These are phyloP conservation scores for Pseudogymnoascus sp. DNA, from an alignment of 2,329 filamentous ascomycete genomes.

Conservation along the genomic window DNA sequence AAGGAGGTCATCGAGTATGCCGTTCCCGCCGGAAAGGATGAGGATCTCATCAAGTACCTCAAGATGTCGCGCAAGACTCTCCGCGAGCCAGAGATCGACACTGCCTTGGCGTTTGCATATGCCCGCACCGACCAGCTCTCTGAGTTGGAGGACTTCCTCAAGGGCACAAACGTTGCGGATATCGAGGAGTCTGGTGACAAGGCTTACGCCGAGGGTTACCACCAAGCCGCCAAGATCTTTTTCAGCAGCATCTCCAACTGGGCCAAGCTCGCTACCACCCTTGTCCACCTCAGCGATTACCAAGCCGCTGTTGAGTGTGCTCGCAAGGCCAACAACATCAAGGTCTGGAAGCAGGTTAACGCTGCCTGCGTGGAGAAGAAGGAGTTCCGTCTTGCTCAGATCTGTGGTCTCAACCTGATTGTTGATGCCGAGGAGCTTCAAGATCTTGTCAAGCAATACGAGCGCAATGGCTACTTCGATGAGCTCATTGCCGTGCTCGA, in stretches of 20 bases:
- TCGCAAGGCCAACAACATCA: conserved; percentile 97
- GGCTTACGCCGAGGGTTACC: conserved; percentile 88
- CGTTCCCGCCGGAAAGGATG: conserved; percentile 92
- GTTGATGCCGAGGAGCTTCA: conserved; percentile 94
- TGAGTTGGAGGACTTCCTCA: conserved; percentile 94
- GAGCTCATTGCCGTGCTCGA: conserved; percentile 93
- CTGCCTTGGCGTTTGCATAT: conserved; percentile 85
- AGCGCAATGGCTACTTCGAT: conserved; percentile 95
- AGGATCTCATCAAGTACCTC: conserved; percentile 92
- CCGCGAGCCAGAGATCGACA: conserved; percentile 89
- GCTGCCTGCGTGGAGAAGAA: conserved; percentile 94
- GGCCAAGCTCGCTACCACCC: conserved; percentile 95
- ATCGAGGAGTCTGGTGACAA: conserved; percentile 97
- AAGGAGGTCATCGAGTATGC: conserved; percentile 93
- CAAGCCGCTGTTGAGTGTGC: conserved; percentile 96
- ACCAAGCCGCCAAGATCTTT: conserved; percentile 98
- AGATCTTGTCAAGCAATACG: conserved; percentile 91
- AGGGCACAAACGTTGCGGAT: conserved; percentile 87
- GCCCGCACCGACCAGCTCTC: conserved; percentile 84
- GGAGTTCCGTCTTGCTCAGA: conserved; percentile 97
- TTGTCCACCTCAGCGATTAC: conserved; percentile 95
- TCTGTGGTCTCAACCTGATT: conserved; percentile 96
- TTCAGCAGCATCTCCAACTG: conserved; percentile 98
- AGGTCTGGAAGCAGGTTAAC: conserved; percentile 98
- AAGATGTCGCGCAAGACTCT: conserved; percentile 97